Percentiles rank a stretch among this genome's conserved stretches.
These are phyloP conservation scores for Spiraea crenata DNA, from an alignment of 331 rosid species.

Conservation along the genomic window DNA sequence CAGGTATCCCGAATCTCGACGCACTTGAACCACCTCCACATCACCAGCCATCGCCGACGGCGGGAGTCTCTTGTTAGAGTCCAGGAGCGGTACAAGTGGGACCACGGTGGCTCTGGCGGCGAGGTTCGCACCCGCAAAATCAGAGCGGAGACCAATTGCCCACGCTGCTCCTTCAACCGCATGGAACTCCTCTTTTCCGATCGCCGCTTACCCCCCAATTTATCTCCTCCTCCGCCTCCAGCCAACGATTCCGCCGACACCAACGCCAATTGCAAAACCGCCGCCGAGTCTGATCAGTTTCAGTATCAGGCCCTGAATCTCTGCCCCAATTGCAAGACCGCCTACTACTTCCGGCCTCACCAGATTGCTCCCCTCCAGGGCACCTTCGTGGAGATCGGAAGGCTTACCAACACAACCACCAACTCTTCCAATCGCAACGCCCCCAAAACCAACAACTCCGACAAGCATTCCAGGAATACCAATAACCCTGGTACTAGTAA, in stretches of 20 bases:
- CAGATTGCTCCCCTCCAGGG: slow-evolving; percentile 77
- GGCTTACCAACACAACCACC: slow-evolving; percentile 34
- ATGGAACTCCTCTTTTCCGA: slow-evolving; percentile 68
- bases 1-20: slow-evolving; percentile 48
- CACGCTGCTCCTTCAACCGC: slow-evolving; percentile 73
- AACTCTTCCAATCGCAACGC: slow-evolving; percentile 21
- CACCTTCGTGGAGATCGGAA: slow-evolving; percentile 81
- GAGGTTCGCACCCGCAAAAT: slow-evolving; percentile 56
- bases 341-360: slow-evolving; percentile 75
- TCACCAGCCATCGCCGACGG: slow-evolving; percentile 44
- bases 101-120: slow-evolving; percentile 75
- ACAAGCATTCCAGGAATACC: slow-evolving; percentile 1
- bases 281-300: slow-evolving; percentile 1
- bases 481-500: slow-evolving; percentile 11
- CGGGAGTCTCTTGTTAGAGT: slow-evolving; percentile 53
- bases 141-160: slow-evolving; percentile 88
- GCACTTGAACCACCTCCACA: slow-evolving; percentile 42
- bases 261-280: background rate
- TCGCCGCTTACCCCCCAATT: slow-evolving; percentile 54
- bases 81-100: slow-evolving; percentile 88
- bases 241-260: slow-evolving; percentile 13
- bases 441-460: slow-evolving; percentile 32
- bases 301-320: slow-evolving; percentile 56
- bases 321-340: slow-evolving; percentile 81
- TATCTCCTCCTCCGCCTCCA: slow-evolving; percentile 27